Percentiles rank a stretch among this genome's conserved stretches.
Conservation (phyloP, 768 basidiomycete genomes). For the Macrolepiota albuminosa region DNA sequence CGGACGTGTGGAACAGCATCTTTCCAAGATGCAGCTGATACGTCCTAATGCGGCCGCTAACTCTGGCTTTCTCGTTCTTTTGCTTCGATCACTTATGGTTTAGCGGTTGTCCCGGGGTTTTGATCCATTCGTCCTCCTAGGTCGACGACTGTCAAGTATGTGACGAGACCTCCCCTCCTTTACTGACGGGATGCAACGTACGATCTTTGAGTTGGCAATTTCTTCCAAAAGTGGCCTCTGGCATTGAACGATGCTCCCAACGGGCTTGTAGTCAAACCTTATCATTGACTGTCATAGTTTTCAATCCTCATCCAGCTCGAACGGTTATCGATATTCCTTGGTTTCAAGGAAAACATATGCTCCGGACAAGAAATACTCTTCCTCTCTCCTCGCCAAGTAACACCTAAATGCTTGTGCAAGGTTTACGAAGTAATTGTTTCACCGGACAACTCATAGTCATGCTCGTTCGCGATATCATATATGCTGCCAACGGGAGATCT, state of each 20-base stretch:
- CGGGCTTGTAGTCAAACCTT: neutral
- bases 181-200: neutral
- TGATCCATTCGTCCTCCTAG: neutral
- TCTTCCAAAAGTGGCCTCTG: neutral
- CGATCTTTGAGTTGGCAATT: neutral
- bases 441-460: neutral
- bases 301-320: neutral
- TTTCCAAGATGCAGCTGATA: neutral
- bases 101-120: neutral
- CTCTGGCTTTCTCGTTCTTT: neutral
- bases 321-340: neutral
- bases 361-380: neutral
- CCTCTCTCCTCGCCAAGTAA: neutral
- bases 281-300: neutral
- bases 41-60: neutral
- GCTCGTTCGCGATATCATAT: neutral
- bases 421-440: neutral
- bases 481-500: neutral
- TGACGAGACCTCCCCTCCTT: neutral
- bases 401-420: neutral
- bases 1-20: neutral
- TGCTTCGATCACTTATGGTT: neutral
- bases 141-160: neutral
- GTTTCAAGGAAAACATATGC: neutral
- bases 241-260: neutral